phyloP scores from a whole-genome alignment of 2,329 filamentous ascomycete species.

The Cladosporium sp. region DNA sequence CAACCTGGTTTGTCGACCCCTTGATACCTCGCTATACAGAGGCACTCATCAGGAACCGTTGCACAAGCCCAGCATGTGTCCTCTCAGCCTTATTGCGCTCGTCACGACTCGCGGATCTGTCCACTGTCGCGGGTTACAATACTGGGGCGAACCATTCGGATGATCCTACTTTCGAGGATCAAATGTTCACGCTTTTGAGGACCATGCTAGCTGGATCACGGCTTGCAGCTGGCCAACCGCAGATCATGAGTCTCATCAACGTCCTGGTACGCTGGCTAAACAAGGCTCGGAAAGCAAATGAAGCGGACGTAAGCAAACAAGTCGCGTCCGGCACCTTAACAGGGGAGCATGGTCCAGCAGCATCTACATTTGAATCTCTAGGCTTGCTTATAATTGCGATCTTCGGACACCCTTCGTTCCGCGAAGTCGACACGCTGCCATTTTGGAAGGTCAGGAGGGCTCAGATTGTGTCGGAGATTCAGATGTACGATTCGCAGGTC shows the following conservation, averaged over 20 bases:
- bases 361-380: constrained; percentile 35
- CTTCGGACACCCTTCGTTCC: constrained; percentile 31
- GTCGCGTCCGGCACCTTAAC: constrained; percentile 31
- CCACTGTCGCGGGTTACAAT: neutral
- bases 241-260: constrained; percentile 26
- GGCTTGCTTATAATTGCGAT: constrained; percentile 33
- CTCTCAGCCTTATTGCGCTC: constrained; percentile 32
- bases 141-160: neutral
- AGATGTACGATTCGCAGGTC: constrained; percentile 36
- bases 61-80: constrained; percentile 31
- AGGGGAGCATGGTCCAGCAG: constrained; percentile 27
- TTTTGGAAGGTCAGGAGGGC: constrained; percentile 34
- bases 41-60: constrained; percentile 26
- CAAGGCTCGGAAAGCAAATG: constrained; percentile 24
- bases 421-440: constrained; percentile 27
- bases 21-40: constrained; percentile 33
- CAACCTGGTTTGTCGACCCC: constrained; percentile 30
- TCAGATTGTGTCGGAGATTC: constrained; percentile 32
- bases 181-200: constrained; percentile 33
- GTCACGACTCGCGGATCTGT: constrained; percentile 24
- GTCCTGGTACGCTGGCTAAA: constrained; percentile 34
- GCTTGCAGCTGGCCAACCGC: constrained; percentile 23
- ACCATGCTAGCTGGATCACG: constrained; percentile 28
- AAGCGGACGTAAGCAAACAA: constrained; percentile 34
- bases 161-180: constrained; percentile 34